Base-by-base conservation (phyloP, 768 basidiomycete species). In the Psilocybe cubensis region DNA sequence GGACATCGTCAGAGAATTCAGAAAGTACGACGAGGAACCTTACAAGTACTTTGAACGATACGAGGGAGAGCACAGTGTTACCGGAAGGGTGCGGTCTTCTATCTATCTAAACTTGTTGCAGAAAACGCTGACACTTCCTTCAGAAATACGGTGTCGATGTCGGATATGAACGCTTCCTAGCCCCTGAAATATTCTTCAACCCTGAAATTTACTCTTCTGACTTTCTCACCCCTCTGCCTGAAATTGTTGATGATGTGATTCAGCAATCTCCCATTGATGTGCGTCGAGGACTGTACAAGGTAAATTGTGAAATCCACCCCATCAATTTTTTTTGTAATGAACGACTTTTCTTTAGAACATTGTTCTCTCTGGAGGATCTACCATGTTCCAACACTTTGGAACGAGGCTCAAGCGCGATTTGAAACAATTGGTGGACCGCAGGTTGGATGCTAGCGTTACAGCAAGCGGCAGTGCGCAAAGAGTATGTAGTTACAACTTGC, bases 381-480 rank as follows among this genome's bases (percentile, higher is more conserved):
- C 97, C 47, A 98, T 98, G 96, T 98, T 98, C 82, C 93, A 96
- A 65, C 89, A 98, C 78, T 98, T 99, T 68, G 94, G 94, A n/a
- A 88, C 94, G 70, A 87, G 97, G 43, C 83, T 99, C 61, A 96
- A 98, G 78, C 87, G 96, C 41, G 96, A 99, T 68, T 75, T 99
- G 42, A 97, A 94, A 78, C 91, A 92, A 64, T 75, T 99, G 21
- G 96, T 98, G 24, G 96, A 98, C 72, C 88, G 88, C 58, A 80
- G 97, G 58, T 82, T 99, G 59, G 89, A 94, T 61, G 83, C 84
- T 9, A 89, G 88, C 64, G 89, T 84, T 20, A 66, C 82, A 27
- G 82, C 86, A 4, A 91, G 91, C 57, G 94, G 94, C 8, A 87
- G 87, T 58, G 74, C 78, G 23, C 83, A 87, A 65, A 89, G 87